Base-by-base conservation (phyloP, 495 filamentous ascomycete genomes). In the Penicillium coprophilum region DNA sequence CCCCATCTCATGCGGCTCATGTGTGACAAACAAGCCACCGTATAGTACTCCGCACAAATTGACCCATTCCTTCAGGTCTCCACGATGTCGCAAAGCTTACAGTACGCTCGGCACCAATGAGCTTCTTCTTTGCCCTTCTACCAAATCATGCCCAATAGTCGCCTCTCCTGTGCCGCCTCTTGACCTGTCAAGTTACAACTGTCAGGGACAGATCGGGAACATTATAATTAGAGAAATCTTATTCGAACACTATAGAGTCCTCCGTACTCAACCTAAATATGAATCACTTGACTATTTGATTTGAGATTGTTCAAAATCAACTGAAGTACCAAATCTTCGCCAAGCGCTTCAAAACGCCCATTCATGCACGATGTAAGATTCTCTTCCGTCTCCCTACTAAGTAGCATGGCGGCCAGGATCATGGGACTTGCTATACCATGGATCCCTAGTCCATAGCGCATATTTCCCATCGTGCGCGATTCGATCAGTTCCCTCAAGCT, bases 161-260 rank as follows among this genome's bases (percentile, higher is more conserved):
- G 48, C 54, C 46, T 57, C 50, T 47, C 46, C 65, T 57, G 48
- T 41, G 36, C 24, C 50, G 38, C 17, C 38, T 55, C 49, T 48
- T 55, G 59, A 68, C 63, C 55, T 68, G 63, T 68, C 63, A 66
- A 53, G 57, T 68, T 56, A 61, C 55, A 62, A 47, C 46, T 50
- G 48, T 61, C 44, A 46, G 39, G 41, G 56, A 51, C 52, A 58
- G 27, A 39, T 53, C 50, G 60, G 55, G 55, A 45, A 38, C 40
- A 49, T 13, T 55, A 23, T 40, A 47, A 51, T 39, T 50, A 15
- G 43, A 12, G 6, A 17, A 39, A n/a, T 43, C 36, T 50, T 30
- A 32, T 30, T 47, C 24, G 11, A 36, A 49, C 24, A 19, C 24
- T 38, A 38, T 9, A n/a, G n/a, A 38, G n/a, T n/a, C n/a, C n/a